phyloP scores from a whole-genome alignment of 108 stramenopile genomes.

The Nitzschia inconspicua region DNA sequence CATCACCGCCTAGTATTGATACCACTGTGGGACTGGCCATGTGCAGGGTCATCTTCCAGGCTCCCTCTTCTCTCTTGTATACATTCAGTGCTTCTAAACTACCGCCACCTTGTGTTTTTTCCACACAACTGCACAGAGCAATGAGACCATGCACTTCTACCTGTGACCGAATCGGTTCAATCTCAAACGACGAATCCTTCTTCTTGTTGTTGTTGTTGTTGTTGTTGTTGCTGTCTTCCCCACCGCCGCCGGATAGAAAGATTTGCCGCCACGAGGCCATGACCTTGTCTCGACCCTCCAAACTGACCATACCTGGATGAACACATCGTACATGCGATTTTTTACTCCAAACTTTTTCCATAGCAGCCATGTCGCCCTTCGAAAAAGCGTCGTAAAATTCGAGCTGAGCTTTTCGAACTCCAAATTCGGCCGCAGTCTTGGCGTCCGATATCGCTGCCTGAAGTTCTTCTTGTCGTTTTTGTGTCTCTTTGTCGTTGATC shows the following conservation, averaged over 20 bases:
- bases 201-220: neutral
- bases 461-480: too few species aligned
- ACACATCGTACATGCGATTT: slow-evolving; percentile 10
- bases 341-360: slow-evolving; percentile 23
- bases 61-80: slow-evolving; percentile 28
- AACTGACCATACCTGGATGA: slow-evolving; percentile 22
- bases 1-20: too few species aligned
- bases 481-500: neutral
- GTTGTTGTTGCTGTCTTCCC: too few species aligned
- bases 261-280: slow-evolving; percentile 24
- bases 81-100: slow-evolving; percentile 25
- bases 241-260: neutral
- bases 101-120: slow-evolving; percentile 2
- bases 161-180: slow-evolving; percentile 3
- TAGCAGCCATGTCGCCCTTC: slow-evolving; percentile 12
- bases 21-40: slow-evolving; percentile 26
- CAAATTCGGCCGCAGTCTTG: slow-evolving; percentile 29
- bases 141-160: slow-evolving; percentile 26
- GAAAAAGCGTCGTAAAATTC: slow-evolving; percentile 37
- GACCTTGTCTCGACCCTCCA: slow-evolving; percentile 8
- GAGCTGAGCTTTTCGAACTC: slow-evolving; percentile 22
- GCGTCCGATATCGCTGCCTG: slow-evolving; percentile 15
- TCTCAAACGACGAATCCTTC: slow-evolving; percentile 1
- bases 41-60: slow-evolving; percentile 33
- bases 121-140: slow-evolving; percentile 31